phyloP scores from a whole-genome alignment of 768 basidiomycete genomes.

The Rhizopogon roseolus region DNA sequence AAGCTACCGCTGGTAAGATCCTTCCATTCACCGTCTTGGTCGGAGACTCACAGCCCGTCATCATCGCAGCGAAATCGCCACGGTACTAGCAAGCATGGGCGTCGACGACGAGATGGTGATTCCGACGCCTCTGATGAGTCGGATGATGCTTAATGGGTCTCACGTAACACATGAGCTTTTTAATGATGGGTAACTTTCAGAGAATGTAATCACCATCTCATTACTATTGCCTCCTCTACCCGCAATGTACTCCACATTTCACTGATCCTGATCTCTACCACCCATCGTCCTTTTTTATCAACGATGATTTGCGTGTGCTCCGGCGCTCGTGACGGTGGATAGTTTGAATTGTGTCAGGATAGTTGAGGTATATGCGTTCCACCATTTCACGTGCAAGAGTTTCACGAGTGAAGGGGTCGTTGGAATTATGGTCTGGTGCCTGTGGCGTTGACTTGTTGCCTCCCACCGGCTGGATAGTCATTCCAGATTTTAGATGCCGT shows the following conservation, averaged over 20 bases:
- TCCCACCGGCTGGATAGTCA: slow-evolving; percentile 38
- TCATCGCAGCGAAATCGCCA: slow-evolving; percentile 70
- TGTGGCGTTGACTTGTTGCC: slow-evolving; percentile 14
- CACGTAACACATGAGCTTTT: slow-evolving; percentile 9
- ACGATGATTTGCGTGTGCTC: slow-evolving; percentile 19
- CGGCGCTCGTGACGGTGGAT: slow-evolving; percentile 30
- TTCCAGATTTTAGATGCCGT: slow-evolving; percentile 45
- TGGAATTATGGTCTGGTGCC: slow-evolving; percentile 10
- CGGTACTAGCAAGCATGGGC: slow-evolving; percentile 58
- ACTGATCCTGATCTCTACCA: slow-evolving; percentile 14
- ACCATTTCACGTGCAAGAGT: slow-evolving; percentile 38
- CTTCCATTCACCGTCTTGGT: slow-evolving; percentile 16
- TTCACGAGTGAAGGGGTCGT: slow-evolving; percentile 17
- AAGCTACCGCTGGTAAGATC: slow-evolving; percentile 76
- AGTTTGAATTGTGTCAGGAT: slow-evolving; percentile 39
- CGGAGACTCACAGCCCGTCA: slow-evolving; percentile 18
- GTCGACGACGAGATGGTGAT: slow-evolving; percentile 50
- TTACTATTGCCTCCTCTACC: slow-evolving; percentile 15
- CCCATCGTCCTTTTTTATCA: slow-evolving; percentile 6
- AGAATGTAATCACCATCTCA: slow-evolving; percentile 4
- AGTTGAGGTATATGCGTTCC: slow-evolving; percentile 41
- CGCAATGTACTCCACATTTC: slow-evolving; percentile 17
- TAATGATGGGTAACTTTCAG: neutral
- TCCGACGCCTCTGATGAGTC: slow-evolving; percentile 70
- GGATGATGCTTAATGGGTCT: slow-evolving; percentile 39